Conservation (phyloP, 2,329 filamentous ascomycete species). For the Endothia cerciana region DNA sequence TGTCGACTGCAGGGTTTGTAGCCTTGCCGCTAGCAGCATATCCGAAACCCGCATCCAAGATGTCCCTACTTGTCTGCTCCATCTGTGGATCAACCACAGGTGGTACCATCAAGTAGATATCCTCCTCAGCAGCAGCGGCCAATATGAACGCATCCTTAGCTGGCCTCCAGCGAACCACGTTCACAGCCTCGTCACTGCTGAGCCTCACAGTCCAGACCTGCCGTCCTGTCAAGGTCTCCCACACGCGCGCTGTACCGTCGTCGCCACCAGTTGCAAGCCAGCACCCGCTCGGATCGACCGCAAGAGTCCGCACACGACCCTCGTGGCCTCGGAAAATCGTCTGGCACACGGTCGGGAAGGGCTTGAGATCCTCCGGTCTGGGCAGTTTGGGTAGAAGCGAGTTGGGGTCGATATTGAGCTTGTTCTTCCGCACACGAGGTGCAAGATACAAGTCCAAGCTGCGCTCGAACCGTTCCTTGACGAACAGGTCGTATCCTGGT, state of each 20-base stretch:
- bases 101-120: conserved; percentile 83
- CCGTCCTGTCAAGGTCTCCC: conserved; percentile 84
- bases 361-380: conserved; percentile 88
- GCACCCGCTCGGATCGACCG: conserved; percentile 82
- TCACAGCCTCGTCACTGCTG: conserved; percentile 77
- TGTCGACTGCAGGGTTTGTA: conserved; percentile 53
- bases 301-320: conserved; percentile 81
- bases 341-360: conserved; percentile 89
- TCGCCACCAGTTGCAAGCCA: conserved; percentile 93
- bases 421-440: conserved; percentile 87
- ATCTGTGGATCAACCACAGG: conserved; percentile 71
- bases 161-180: conserved; percentile 88
- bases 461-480: conserved; percentile 95
- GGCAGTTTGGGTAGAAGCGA: conserved; percentile 92
- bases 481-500: conserved; percentile 84
- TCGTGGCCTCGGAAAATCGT: conserved; percentile 87
- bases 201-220: conserved; percentile 86
- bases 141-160: conserved; percentile 79
- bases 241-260: conserved; percentile 88
- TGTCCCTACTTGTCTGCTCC: conserved; percentile 73
- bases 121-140: conserved; percentile 81
- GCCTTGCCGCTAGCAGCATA: conserved; percentile 71
- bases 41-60: conserved; percentile 89
- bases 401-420: conserved; percentile 94
- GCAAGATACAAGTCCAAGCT: conserved; percentile 92